Conservation (phyloP, 2,329 filamentous ascomycete species). For the Colletotrichum somersetense region DNA sequence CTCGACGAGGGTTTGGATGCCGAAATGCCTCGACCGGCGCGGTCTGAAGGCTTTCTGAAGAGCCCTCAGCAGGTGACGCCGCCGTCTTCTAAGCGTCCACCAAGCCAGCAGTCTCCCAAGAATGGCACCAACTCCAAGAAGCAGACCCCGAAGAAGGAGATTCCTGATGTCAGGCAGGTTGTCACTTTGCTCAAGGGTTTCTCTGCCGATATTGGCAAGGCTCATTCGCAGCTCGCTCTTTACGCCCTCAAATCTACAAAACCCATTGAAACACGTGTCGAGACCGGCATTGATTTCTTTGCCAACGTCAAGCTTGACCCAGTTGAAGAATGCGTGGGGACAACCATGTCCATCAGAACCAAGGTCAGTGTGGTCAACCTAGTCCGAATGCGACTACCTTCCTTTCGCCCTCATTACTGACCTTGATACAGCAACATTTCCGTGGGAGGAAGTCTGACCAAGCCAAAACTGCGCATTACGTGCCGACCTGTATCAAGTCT, state of each 20-base stretch:
- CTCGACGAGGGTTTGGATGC: constrained; percentile 31
- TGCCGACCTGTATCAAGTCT: constrained; percentile 62
- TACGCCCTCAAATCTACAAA: constrained; percentile 61
- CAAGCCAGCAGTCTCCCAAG: constrained; percentile 48
- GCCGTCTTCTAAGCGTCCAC: constrained; percentile 38
- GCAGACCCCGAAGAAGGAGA: constrained; percentile 52
- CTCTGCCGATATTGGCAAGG: constrained; percentile 58
- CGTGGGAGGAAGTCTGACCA: constrained; percentile 59
- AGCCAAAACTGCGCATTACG: constrained; percentile 54
- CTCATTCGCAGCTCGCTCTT: constrained; percentile 60
- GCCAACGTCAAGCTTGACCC: constrained; percentile 56
- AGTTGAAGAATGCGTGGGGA: constrained; percentile 49
- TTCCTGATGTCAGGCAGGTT: constrained; percentile 56
- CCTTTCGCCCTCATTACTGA: constrained; percentile 13
- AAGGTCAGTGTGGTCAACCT: constrained; percentile 56
- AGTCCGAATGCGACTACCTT: neutral
- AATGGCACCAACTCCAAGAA: constrained; percentile 31
- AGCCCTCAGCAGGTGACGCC: constrained; percentile 35
- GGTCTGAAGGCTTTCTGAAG: constrained; percentile 20
- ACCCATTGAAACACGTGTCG: constrained; percentile 54
- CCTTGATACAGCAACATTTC: constrained; percentile 55
- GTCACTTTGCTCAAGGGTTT: constrained; percentile 44
- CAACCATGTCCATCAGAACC: constrained; percentile 63
- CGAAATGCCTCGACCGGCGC: constrained; percentile 35
- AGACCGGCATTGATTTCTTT: constrained; percentile 62